Evolutionary conservation across 1,284 basidiomycete genomes (phyloP), one percentile per base, ranked within the genome.

Genomic region (Boletus calvinii): DNA sequence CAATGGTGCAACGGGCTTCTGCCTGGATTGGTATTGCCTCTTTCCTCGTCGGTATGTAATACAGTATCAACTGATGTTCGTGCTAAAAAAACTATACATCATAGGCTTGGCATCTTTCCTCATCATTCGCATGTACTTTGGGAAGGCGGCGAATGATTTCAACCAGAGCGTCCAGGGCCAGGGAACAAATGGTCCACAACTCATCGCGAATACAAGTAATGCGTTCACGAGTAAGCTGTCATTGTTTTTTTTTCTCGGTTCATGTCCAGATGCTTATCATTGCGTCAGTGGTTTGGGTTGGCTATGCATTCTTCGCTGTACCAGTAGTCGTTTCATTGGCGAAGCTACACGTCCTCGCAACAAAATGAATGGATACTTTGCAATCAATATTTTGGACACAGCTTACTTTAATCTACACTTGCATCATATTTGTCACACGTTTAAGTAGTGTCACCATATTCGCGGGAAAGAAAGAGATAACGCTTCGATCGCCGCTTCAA

Each of bases 51-150:
- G 87, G 87, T 84, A 53, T 31, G 76, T 65, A 9, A 72, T 64
- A 11, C 15, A 20, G 32, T 13, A 6, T 12, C 3, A 1, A 38
- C 31, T 26, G n/a, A 48, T 5, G 18, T 51, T 18, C 8, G 6
- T 43, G 42, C 30, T 35, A 46, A 55, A 18, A n/a, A 26, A 45
- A 29, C 17, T 20, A 22, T 46, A 40, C 17, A 38, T 53, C 46
- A 22, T 17, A 87, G 85, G 85, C n/a, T 68, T 90, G 53, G 83
- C 82, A 7, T 74, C 83, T 12, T 86, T 88, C 70, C 74, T 89
- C 18, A 77, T 90, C 53, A 70, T 87, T 52, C 82, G 86, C 58
- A 87, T 91, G 79, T 90, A 86, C 82, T 87, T 88, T 56, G 88
- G 83, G 24, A 90, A 90, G 67, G 81, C 87, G 1, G 80, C 85